These are phyloP conservation scores for Podospora pseudoanserina DNA, from an alignment of 495 filamentous ascomycete genomes.

Conservation along the genomic window DNA sequence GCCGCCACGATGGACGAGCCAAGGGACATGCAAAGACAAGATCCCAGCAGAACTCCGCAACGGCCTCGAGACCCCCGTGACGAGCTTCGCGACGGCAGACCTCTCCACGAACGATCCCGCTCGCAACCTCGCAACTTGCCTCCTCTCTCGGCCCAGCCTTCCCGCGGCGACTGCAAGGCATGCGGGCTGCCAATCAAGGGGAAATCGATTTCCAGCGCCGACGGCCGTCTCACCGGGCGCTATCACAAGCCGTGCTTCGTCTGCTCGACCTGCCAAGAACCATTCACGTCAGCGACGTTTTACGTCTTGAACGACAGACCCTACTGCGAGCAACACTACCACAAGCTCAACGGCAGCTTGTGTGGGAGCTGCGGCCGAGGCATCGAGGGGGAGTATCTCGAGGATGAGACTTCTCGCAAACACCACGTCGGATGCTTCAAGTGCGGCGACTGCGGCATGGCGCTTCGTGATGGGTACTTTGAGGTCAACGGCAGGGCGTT, in stretches of 20 bases:
- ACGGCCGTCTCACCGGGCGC: slow-evolving; percentile 86
- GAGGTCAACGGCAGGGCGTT: slow-evolving; percentile 55
- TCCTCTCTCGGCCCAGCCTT: slow-evolving; percentile 11
- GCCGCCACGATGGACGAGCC: slow-evolving; percentile 2
- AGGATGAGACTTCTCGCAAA: slow-evolving; percentile 71
- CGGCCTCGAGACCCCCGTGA: neutral
- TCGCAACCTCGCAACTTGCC: slow-evolving; percentile 22
- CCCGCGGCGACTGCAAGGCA: slow-evolving; percentile 77
- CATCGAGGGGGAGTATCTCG: slow-evolving; percentile 94
- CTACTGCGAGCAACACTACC: slow-evolving; percentile 91
- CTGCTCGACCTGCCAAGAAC: slow-evolving; percentile 74
- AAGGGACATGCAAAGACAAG: neutral
- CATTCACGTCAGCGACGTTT: slow-evolving; percentile 86
- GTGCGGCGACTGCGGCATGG: slow-evolving; percentile 61
- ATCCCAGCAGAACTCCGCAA: neutral
- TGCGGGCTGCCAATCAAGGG: slow-evolving; percentile 76
- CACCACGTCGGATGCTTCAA: slow-evolving; percentile 86
- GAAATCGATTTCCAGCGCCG: slow-evolving; percentile 89
- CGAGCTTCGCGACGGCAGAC: slow-evolving; percentile 8
- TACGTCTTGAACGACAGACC: slow-evolving; percentile 85
- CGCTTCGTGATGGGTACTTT: slow-evolving; percentile 63
- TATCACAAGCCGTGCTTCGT: slow-evolving; percentile 95
- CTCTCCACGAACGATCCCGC: slow-evolving; percentile 20
- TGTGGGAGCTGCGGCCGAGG: slow-evolving; percentile 76
- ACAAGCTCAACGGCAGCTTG: slow-evolving; percentile 80